A percentile compares a stretch with the other conserved stretches of the same genome.
phyloP scores from a whole-genome alignment of 148 eudicot species.

The Vaccinium myrtillus region DNA sequence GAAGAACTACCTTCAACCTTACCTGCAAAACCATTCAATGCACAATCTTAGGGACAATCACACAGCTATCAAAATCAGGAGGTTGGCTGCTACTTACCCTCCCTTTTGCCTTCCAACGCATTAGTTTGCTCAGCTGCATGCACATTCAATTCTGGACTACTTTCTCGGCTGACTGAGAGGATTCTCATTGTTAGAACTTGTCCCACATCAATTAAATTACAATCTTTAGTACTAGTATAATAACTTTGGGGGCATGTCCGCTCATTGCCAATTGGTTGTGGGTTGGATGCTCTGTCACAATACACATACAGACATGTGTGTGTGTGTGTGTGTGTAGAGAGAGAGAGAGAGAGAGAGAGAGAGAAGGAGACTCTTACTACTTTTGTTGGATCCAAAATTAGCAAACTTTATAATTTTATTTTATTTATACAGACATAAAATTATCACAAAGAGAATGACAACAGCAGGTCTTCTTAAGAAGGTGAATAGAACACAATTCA shows the following conservation, averaged over 20 bases:
- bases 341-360: neutral
- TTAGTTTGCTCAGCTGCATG: slow-evolving; percentile 22
- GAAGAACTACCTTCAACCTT: slow-evolving; percentile 32
- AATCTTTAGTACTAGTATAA: neutral
- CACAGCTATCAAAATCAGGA: slow-evolving; percentile 1
- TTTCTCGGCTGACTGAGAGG: slow-evolving; percentile 55
- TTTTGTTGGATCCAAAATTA: neutral
- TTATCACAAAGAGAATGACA: neutral
- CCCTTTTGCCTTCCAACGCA: slow-evolving; percentile 32
- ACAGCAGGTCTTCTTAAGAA: neutral
- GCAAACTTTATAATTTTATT: neutral
- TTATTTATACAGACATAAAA: slow-evolving; percentile 9
- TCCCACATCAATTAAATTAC: neutral
- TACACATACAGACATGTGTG: neutral
- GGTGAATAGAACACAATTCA: slow-evolving; percentile 18
- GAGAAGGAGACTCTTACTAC: neutral
- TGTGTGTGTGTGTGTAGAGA: no score
- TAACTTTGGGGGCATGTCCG: neutral
- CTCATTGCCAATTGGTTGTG: neutral
- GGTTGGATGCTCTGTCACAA: neutral
- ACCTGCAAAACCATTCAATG: slow-evolving; percentile 39
- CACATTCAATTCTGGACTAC: slow-evolving; percentile 37
- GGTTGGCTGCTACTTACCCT: slow-evolving; percentile 24
- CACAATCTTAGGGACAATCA: slow-evolving; percentile 9
- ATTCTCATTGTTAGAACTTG: slow-evolving; percentile 12